Base-by-base conservation (phyloP, 495 filamentous ascomycete genomes). In the Aspergillus carlsbadensis region DNA sequence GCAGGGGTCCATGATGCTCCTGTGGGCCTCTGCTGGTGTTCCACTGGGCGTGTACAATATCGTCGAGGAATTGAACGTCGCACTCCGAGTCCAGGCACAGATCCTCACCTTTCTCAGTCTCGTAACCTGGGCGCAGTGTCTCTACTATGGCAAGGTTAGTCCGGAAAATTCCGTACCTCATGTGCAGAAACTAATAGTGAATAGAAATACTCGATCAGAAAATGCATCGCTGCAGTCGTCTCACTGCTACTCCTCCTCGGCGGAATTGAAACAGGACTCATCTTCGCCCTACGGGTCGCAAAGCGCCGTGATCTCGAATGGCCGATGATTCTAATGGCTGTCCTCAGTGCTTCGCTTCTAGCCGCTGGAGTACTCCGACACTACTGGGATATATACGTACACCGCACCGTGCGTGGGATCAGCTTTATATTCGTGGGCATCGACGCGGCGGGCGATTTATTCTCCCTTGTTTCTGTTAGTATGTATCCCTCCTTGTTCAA, bases 11-110 rank as follows among this genome's bases (percentile, higher is more conserved):
- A 87, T 88, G 84, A 86, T 87, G 84, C 71, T 87, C 15, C 69
- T 85, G 15, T 88, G 84, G 85, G 85, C 85, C 5, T 76, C 70
- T 35, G 84, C 84, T 1, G 84, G 84, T 0, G 78, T 87, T 6
- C 82, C 85, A 8, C 77, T 88, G 0, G 85, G 85, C 2, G 82
- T 85, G 5, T 87, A 86, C 64, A 87, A 87, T 58, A 83, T 87
- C 42, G 77, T 83, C 3, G 66, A 77, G 52, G 65, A 81, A 11
- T 84, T 85, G 70, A 87, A 86, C 60, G 62, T 86, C 1, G 83
- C 84, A 3, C 66, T 87, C 0, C 65, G 72, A 48, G 70, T 87
- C 13, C 84, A 88, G 70, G 81, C 85, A 14, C 83, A 87, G 62
- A 79, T 87, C 13, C 67, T 87, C 39, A 86, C 80, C 0, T 62